Evolutionary conservation across 352 stramenopile genomes (phyloP).

Genomic region (Globisporangium abappressorium): DNA sequence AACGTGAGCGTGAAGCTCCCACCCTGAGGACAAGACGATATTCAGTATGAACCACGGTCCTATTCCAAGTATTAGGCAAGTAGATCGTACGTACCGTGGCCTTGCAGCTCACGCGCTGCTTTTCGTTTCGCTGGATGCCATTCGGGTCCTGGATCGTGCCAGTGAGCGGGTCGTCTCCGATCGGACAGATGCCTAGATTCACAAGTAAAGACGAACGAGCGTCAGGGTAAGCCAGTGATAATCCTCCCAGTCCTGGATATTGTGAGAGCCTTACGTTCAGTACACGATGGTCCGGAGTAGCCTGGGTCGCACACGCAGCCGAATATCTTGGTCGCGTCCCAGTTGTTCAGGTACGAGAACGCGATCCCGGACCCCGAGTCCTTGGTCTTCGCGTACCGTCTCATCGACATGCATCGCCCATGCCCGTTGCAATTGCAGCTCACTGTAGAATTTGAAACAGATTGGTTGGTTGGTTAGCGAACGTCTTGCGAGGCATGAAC

Average conservation of each 20-base stretch:
- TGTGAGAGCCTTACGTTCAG: slow-evolving; percentile 30
- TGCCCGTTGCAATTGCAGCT: slow-evolving; percentile 72
- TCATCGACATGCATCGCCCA: slow-evolving; percentile 81
- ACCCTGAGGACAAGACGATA: slow-evolving; percentile 21
- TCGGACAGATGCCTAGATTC: slow-evolving; percentile 57
- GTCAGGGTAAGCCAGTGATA: not conserved
- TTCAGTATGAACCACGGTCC: no score
- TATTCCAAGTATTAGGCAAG: no score
- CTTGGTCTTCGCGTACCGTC: slow-evolving; percentile 49
- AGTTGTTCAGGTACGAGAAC: slow-evolving; percentile 64
- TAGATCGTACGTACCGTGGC: slow-evolving; percentile 46
- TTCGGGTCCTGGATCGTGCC: slow-evolving; percentile 56
- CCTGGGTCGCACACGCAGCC: slow-evolving; percentile 85
- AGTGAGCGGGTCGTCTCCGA: slow-evolving; percentile 85
- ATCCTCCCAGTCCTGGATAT: not conserved
- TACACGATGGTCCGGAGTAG: slow-evolving; percentile 76
- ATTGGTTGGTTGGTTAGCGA: no score
- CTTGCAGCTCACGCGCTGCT: slow-evolving; percentile 62
- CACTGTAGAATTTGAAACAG: slow-evolving; percentile 29
- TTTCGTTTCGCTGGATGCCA: slow-evolving; percentile 71
- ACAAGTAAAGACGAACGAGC: not conserved
- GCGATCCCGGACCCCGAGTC: slow-evolving; percentile 47
- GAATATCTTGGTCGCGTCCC: slow-evolving; percentile 83
- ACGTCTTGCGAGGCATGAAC: no score
- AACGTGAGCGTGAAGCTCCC: slow-evolving; percentile 87